Percentiles rank a stretch among this genome's conserved stretches.
phyloP scores from a whole-genome alignment of 129 eudicot species.

The Dittrichia graveolens region DNA sequence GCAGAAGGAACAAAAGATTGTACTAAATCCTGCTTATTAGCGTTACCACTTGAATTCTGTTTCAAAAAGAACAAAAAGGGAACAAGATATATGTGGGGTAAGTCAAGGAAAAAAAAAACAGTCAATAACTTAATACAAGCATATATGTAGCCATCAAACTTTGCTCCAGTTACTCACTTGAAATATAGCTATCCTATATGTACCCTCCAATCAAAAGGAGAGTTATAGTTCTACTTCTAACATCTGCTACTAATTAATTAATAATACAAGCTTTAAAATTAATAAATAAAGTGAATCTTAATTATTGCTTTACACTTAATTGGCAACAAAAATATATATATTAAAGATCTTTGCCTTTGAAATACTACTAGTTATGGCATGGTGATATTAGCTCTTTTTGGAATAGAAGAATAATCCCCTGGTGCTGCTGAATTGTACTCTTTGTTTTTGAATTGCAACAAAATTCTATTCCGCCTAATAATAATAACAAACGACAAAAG shows the following conservation, averaged over 20 bases:
- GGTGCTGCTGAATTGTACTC: slow-evolving; percentile 26
- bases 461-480: slow-evolving; percentile 1
- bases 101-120: neutral
- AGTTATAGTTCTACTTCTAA: neutral
- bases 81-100: neutral
- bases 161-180: neutral
- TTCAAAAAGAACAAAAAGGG: neutral
- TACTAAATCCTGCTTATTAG: neutral
- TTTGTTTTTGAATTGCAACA: slow-evolving; percentile 18
- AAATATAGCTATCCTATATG: neutral
- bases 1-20: neutral
- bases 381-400: no score
- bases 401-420: neutral
- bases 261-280: neutral
- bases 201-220: neutral
- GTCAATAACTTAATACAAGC: neutral
- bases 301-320: neutral
- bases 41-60: neutral
- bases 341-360: neutral
- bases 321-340: neutral
- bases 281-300: neutral
- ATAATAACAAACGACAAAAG: slow-evolving; percentile 26
- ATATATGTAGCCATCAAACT: neutral
- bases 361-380: no score
- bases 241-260: neutral